Percentiles rank a stretch among this genome's conserved stretches.
phyloP scores from a whole-genome alignment of 441 rosid genomes.

The Metrosideros polymorpha region DNA sequence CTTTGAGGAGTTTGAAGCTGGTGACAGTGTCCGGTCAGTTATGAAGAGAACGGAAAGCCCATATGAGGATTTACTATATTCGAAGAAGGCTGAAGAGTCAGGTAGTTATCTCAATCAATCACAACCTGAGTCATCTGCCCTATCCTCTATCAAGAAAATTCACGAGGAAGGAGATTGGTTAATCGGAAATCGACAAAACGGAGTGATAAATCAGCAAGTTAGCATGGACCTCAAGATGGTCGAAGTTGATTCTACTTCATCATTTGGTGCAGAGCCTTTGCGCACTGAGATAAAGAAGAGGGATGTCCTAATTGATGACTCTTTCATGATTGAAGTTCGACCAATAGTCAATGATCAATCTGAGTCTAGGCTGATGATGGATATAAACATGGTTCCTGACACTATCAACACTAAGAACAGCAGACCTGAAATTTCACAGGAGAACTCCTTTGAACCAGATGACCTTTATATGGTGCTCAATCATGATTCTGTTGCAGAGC shows the following conservation, averaged over 20 bases:
- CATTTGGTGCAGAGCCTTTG: constrained; percentile 16
- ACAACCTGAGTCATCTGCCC: constrained; percentile 28
- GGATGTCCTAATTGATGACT: constrained; percentile 60
- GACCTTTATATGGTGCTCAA: constrained; percentile 90
- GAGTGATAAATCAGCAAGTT: constrained; percentile 20
- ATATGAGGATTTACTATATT: constrained; percentile 43
- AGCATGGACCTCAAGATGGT: constrained; percentile 34
- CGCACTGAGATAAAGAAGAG: constrained; percentile 27
- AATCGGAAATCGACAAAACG: constrained; percentile 25
- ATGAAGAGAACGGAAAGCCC: constrained; percentile 29
- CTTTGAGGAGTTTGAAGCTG: constrained; percentile 29
- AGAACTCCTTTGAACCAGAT: constrained; percentile 59
- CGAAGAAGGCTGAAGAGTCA: constrained; percentile 23
- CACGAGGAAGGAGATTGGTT: constrained; percentile 71
- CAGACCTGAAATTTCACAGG: constrained; percentile 16
- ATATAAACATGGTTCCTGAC: constrained; percentile 57
- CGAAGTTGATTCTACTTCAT: constrained; percentile 30
- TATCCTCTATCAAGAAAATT: constrained; percentile 34
- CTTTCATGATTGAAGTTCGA: constrained; percentile 74
- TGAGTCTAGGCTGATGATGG: constrained; percentile 38
- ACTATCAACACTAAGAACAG: constrained; percentile 28
- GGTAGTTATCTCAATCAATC: constrained; percentile 17
- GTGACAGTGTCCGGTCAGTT: constrained; percentile 22
- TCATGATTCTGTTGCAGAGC: constrained; percentile 47
- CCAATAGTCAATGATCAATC: constrained; percentile 26